Evolutionary conservation across 768 basidiomycete species (phyloP), one percentile per base, ranked within the genome.

Genomic region (Termitomyces sp.): DNA sequence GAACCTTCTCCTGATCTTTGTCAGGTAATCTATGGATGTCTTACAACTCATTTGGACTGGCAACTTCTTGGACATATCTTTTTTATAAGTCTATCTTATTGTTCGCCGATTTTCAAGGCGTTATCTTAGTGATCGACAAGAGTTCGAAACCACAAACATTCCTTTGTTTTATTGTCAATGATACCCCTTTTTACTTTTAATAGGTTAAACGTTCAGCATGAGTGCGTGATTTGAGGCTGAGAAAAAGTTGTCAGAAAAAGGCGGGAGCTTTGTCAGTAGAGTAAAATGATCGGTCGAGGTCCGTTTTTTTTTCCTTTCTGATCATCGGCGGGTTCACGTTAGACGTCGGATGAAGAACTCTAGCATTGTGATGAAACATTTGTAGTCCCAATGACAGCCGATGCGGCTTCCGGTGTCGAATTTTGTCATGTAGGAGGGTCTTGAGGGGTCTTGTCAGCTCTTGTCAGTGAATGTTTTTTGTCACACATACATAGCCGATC

Each of bases 1-100:
- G n/a, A 26, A 46, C 16, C 33, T 33, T 7, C 33, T 27, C 27
- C 33, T 42, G 13, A 43, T 26, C 44, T 37, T 18, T 46, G 24
- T 13, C 43, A 64, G 63, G 40, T 64, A 55, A 62, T 32, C 37
- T 18, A 36, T 32, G 51, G 44, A 54, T n/a, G 22, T 47, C 34
- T 53, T 43, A 37, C 26, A 20, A 37, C 10, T 32, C 45, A 54
- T 58, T 37, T 37, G 53, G 53, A 62, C 44, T 49, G n/a, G 51
- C 50, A 34, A 14, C 47, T 53, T 51, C n/a, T 20, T 48, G 40
- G 26, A 48, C 57, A 5, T 27, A 58, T 61, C 20, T 57, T 60
- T 33, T 30, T 51, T 50, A 57, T 39, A 39, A 37, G 33, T 64
- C 50, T 56, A 60, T 48, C 46, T 44, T 53, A 46, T 52, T 37